Evolutionary conservation across 345 rosid genomes (phyloP).

Genomic region (Syzygium oleosum): DNA sequence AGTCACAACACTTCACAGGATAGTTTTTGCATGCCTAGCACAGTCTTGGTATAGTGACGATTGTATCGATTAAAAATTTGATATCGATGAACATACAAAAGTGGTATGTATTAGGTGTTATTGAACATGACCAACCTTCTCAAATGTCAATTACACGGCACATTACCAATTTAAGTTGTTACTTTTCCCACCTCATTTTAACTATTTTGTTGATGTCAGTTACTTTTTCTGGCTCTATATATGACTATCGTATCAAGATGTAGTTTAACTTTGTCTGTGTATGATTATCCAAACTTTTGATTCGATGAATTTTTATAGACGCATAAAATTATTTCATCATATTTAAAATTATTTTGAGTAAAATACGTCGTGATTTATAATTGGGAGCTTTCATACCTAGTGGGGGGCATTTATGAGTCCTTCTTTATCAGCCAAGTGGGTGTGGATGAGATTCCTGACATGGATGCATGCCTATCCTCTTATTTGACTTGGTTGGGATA

Average conservation of each 20-base stretch:
- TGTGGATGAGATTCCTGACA: background rate
- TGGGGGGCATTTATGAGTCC: background rate
- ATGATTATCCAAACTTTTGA: background rate
- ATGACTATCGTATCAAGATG: background rate
- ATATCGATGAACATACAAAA: too few species aligned
- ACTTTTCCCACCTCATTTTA: background rate
- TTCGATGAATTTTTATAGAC: background rate
- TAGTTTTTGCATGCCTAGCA: background rate
- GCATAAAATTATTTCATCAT: background rate
- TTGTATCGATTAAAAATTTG: too few species aligned
- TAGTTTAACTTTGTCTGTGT: background rate
- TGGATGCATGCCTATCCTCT: background rate
- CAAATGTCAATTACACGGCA: background rate
- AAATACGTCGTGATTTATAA: background rate
- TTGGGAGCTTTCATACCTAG: background rate
- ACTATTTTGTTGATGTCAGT: background rate
- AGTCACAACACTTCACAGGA: background rate
- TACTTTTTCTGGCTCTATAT: background rate
- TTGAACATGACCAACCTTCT: background rate
- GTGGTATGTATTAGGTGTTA: background rate
- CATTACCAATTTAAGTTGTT: background rate
- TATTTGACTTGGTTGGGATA: background rate
- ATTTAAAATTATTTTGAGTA: background rate
- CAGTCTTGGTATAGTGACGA: background rate
- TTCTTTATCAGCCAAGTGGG: background rate